Evolutionary conservation across 495 filamentous ascomycete genomes (phyloP).

Genomic region (Aspergillus saccharolyticus): DNA sequence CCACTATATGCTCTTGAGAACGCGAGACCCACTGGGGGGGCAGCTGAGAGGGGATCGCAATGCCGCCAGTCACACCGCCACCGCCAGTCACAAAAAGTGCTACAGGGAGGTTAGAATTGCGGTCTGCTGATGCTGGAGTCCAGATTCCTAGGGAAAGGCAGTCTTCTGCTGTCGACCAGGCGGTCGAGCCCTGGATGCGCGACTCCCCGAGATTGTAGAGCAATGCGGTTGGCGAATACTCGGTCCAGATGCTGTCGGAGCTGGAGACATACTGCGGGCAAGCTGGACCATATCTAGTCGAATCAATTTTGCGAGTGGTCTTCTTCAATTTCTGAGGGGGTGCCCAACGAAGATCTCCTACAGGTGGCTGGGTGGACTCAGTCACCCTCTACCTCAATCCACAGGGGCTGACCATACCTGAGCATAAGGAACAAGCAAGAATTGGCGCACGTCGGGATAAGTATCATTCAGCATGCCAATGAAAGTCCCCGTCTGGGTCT

Average conservation of each 20-base stretch:
- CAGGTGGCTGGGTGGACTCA: not conserved
- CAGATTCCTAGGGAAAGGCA: constrained; percentile 19
- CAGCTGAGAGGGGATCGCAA: constrained; percentile 42
- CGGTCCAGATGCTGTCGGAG: constrained; percentile 12
- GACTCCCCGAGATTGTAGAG: constrained; percentile 12
- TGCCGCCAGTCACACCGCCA: constrained; percentile 24
- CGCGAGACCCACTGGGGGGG: constrained; percentile 41
- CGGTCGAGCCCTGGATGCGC: constrained; percentile 9
- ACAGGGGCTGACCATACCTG: not conserved
- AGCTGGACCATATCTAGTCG: constrained; percentile 10
- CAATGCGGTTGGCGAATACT: constrained; percentile 11
- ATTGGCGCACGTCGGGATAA: not conserved
- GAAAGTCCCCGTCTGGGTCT: not conserved
- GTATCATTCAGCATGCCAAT: not conserved
- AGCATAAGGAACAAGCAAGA: constrained; percentile 10
- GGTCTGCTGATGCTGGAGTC: constrained; percentile 14
- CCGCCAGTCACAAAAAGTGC: constrained; percentile 18
- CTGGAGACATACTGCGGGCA: constrained; percentile 13
- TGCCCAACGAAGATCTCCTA: constrained; percentile 12
- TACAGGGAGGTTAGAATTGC: constrained; percentile 13
- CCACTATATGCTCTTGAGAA: constrained; percentile 48
- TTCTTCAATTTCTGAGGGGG: constrained; percentile 8
- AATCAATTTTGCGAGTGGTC: constrained; percentile 6
- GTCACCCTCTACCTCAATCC: not conserved
- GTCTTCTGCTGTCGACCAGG: constrained; percentile 19